Base-by-base conservation (phyloP, 768 basidiomycete species). In the Boletus subcaerulescens region DNA sequence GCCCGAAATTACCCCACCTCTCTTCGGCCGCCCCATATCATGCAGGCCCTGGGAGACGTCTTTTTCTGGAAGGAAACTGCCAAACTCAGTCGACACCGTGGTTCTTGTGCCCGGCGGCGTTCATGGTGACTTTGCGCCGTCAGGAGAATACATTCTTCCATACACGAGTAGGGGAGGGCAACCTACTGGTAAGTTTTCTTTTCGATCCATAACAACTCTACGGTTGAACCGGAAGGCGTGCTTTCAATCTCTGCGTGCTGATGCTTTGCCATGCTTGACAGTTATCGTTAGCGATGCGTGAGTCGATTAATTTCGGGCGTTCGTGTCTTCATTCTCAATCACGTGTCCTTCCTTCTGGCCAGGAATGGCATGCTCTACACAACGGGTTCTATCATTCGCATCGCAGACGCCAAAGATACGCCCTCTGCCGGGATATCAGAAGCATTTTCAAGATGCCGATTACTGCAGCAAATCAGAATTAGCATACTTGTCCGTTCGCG, bases 1-100 rank as follows among this genome's bases (percentile, higher is more conserved):
- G 3, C 56, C 38, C 9, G 31, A 53, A 56, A 39, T 65, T 52
- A 32, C 35, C 2, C 31, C 33, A 3, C 36, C 45, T 12, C 18
- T 46, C 22, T 41, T 42, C 43, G 35, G 24, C 29, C 22, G 14
- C 35, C 31, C 45, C 32, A 15, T 40, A 8, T 18, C 39, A 13
- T 82, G 80, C 59, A 60, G 77, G 35, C 75, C 76, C 3, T 80
- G 80, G 79, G 75, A 77, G 4, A 53, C 80, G 4, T 71, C 65
- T 3, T 71, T 81, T 44, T 73, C 64, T 12, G 80, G 77, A 8
- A 79, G 77, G 12, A 65, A 66, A 0, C 72, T 74, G 33, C 82
- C 80, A 0, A 80, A 80, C 63, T 73, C 58, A 14, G 55, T 81
- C 17, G 75, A 74, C 1, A 54, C 82, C 24, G 73, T 71, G 32